Evolutionary conservation across 495 filamentous ascomycete genomes (phyloP).

Genomic region (Arthonia radiata): DNA sequence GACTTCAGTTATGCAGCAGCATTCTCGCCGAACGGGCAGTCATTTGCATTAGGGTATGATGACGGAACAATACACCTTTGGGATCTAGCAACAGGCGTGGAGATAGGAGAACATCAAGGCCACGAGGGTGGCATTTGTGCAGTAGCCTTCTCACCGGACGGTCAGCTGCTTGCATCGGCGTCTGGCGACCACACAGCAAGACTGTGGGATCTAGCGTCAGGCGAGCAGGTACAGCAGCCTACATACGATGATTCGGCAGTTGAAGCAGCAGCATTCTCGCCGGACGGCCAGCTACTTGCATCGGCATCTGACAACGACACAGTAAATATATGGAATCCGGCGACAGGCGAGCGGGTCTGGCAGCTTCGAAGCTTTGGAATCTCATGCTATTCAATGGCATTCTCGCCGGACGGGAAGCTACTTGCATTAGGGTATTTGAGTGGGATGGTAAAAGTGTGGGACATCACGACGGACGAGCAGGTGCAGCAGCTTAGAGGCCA

Average conservation of each 20-base stretch:
- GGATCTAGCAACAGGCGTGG: conserved; percentile 5
- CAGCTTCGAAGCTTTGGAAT: no score
- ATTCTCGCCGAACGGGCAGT: no score
- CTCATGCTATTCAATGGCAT: no score
- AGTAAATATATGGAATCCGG: conserved; percentile 3
- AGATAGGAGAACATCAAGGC: conserved; percentile 4
- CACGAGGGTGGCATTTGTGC: conserved; percentile 7
- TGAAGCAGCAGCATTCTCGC: conserved; percentile 2
- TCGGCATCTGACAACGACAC: conserved; percentile 2
- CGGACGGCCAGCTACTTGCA: conserved; percentile 1
- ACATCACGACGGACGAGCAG: background rate
- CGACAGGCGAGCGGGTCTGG: conserved; percentile 3
- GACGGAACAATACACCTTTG: conserved; percentile 10
- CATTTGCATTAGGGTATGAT: conserved; percentile 7
- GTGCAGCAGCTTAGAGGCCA: conserved; percentile 5
- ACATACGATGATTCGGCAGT: no score
- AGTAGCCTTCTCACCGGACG: conserved; percentile 17
- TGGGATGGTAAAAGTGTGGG: background rate
- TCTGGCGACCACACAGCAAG: conserved; percentile 13
- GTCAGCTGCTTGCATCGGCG: conserved; percentile 11
- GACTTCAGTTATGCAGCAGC: no score
- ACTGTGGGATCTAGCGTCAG: conserved; percentile 15
- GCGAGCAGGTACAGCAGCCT: no score
- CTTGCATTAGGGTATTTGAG: background rate
- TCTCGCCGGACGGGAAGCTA: conserved; percentile 1